Evolutionary conservation across 345 rosid species (phyloP).

Genomic region (Viola odorata): DNA sequence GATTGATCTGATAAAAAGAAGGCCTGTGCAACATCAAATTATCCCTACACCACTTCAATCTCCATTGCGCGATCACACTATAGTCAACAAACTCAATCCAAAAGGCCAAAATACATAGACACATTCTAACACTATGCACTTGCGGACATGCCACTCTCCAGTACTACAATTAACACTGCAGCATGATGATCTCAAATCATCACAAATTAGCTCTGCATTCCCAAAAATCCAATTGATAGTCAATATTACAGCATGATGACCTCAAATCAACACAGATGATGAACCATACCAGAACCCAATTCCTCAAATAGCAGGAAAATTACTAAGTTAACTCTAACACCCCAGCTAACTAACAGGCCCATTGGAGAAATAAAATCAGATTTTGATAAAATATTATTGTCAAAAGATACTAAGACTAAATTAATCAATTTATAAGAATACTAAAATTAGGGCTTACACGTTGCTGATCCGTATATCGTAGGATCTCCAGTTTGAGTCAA

Average conservation of each 20-base stretch:
- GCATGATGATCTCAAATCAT: background rate
- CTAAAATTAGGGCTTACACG: constrained; percentile 15
- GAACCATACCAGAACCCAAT: background rate
- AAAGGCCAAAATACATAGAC: too few species aligned
- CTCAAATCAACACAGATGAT: background rate
- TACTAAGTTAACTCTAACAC: background rate
- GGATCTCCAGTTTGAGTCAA: constrained; percentile 11
- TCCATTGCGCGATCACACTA: too few species aligned
- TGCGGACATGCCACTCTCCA: too few species aligned
- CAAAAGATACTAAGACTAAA: background rate
- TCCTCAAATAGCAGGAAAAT: background rate
- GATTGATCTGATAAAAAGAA: too few species aligned
- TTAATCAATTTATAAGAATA: background rate
- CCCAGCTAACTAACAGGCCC: background rate
- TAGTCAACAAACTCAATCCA: too few species aligned
- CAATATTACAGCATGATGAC: too few species aligned
- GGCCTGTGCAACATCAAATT: too few species aligned
- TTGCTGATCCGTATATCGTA: constrained; percentile 15
- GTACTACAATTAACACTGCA: too few species aligned
- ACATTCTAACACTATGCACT: too few species aligned
- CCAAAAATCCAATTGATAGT: too few species aligned
- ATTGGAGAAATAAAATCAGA: background rate
- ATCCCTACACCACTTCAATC: too few species aligned
- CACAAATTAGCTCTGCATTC: background rate
- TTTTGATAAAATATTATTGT: background rate